Evolutionary conservation across 2,329 filamentous ascomycete genomes (phyloP).

Genomic region (Geosmithia putterillii): DNA sequence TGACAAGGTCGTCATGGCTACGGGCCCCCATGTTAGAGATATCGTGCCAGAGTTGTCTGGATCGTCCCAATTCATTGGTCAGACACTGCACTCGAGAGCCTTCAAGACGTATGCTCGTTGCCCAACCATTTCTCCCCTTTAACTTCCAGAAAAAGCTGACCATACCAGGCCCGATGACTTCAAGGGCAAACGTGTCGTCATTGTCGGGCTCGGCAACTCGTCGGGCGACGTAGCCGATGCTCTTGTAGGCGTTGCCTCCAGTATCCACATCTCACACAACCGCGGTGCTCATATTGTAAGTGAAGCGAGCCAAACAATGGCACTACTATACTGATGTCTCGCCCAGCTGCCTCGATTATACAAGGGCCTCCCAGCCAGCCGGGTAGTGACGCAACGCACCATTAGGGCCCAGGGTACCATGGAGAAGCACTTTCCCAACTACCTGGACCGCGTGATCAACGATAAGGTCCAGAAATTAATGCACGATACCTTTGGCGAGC

Average conservation of each 20-base stretch:
- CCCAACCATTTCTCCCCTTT: too few relatives aligned
- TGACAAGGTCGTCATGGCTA: conserved; percentile 24
- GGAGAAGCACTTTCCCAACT: conserved; percentile 10
- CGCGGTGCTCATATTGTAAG: conserved; percentile 2
- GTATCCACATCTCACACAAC: background rate
- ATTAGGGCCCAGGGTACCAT: conserved; percentile 15
- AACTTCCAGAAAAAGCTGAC: too few relatives aligned
- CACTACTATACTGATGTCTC: background rate
- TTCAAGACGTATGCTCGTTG: conserved; percentile 3
- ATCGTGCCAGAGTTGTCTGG: conserved; percentile 20
- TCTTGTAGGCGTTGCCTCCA: conserved; percentile 13
- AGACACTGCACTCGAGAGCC: conserved; percentile 1
- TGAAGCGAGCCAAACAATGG: background rate
- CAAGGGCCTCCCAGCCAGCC: conserved; percentile 21
- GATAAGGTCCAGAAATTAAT: conserved; percentile 5
- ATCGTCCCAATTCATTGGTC: conserved; percentile 7
- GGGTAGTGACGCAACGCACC: conserved; percentile 18
- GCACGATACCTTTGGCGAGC: conserved; percentile 7
- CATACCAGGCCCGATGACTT: conserved; percentile 13
- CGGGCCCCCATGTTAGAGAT: conserved; percentile 18
- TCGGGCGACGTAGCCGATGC: conserved; percentile 14
- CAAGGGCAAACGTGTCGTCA: conserved; percentile 25
- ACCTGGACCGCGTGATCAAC: conserved; percentile 9
- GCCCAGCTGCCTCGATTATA: conserved; percentile 13
- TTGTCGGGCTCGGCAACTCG: conserved; percentile 29